phyloP scores from a whole-genome alignment of 345 rosid genomes.

The Citrus trifoliata region DNA sequence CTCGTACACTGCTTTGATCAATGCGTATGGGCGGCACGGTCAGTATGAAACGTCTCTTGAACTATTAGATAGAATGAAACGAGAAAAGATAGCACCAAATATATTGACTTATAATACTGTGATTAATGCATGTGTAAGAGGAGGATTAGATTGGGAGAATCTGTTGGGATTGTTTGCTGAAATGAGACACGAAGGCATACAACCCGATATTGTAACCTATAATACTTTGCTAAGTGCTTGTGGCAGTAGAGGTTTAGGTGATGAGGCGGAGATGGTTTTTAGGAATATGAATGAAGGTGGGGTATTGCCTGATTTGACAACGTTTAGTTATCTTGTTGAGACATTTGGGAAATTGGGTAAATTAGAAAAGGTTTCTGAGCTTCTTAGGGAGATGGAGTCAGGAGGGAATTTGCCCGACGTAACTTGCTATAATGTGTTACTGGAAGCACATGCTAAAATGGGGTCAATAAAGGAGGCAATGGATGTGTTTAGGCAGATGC shows the following conservation, averaged over 20 bases:
- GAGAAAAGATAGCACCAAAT: constrained; percentile 64
- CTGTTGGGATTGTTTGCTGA: constrained; percentile 88
- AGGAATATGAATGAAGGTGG: constrained; percentile 95
- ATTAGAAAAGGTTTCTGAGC: constrained; percentile 67
- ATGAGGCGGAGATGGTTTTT: constrained; percentile 93
- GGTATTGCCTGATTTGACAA: constrained; percentile 73
- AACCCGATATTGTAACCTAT: constrained; percentile 86
- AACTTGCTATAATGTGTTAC: constrained; percentile 73
- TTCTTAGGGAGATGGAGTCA: constrained; percentile 74
- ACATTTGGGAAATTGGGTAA: constrained; percentile 65
- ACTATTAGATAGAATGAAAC: constrained; percentile 82
- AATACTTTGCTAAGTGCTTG: constrained; percentile 90
- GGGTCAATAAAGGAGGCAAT: constrained; percentile 79
- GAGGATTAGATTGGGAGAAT: constrained; percentile 93
- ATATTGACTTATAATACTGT: constrained; percentile 91
- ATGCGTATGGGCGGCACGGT: constrained; percentile 87
- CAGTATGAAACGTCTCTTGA: constrained; percentile 68
- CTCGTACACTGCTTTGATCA: constrained; percentile 85
- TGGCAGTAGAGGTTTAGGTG: constrained; percentile 77
- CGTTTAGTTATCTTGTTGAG: constrained; percentile 71
- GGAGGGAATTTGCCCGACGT: constrained; percentile 82
- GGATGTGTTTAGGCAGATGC: constrained; percentile 89
- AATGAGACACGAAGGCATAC: constrained; percentile 92
- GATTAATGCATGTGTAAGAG: constrained; percentile 84
- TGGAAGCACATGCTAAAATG: constrained; percentile 65